Evolutionary conservation across 805 yeast genomes (phyloP).

Genomic region (Cyberlindnera meyerae): DNA sequence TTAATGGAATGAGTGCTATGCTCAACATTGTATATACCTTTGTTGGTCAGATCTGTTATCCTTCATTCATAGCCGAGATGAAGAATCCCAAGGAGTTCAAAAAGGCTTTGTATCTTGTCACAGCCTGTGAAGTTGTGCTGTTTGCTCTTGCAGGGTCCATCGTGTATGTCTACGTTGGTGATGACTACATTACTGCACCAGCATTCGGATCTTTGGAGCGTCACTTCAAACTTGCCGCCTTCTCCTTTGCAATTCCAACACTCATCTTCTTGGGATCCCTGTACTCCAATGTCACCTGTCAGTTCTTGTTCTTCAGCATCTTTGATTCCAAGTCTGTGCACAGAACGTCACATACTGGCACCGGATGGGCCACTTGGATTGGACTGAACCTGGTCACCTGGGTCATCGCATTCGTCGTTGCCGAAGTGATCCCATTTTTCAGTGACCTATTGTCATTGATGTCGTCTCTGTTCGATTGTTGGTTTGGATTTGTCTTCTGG

Average conservation of each 20-base stretch:
- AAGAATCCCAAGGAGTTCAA: constrained; percentile 50
- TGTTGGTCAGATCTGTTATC: constrained; percentile 61
- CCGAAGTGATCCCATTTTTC: constrained; percentile 63
- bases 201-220: constrained; percentile 51
- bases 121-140: constrained; percentile 43
- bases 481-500: constrained; percentile 65
- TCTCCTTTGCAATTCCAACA: constrained; percentile 59
- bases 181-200: constrained; percentile 50
- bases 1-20: constrained; percentile 49
- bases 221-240: constrained; percentile 47
- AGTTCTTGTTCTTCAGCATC: constrained; percentile 44
- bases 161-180: constrained; percentile 54
- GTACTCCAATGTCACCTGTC: constrained; percentile 50
- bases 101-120: constrained; percentile 50
- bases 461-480: constrained; percentile 60
- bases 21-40: constrained; percentile 58
- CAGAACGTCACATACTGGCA: constrained; percentile 40
- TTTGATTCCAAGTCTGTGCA: constrained; percentile 40
- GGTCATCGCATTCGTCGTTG: constrained; percentile 52
- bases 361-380: constrained; percentile 52
- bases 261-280: constrained; percentile 51
- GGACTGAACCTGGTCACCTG: constrained; percentile 40
- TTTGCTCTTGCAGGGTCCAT: constrained; percentile 54
- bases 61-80: constrained; percentile 60
- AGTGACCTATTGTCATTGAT: constrained; percentile 51